Base-by-base conservation (phyloP, 257 asterid species). In the Leonotis leonurus region DNA sequence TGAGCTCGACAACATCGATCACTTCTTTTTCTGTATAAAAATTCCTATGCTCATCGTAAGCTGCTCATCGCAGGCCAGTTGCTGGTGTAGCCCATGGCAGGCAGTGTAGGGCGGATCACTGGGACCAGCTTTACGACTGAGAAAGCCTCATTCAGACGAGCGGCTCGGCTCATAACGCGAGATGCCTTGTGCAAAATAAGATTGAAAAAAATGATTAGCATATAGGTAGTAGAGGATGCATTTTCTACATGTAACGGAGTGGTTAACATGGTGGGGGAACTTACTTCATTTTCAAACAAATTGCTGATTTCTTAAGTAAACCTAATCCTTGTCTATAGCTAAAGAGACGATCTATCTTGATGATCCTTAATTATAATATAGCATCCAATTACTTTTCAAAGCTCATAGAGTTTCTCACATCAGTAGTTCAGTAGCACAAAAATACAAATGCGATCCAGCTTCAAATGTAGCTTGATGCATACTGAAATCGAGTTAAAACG, bases 121-220 rank as follows among this genome's bases (percentile, higher is more conserved):
- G 97, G 97, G 27, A 83, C 95, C 24, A 90, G 81, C 82, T 85
- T 93, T 80, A 89, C 97, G 27, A 83, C 79, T 2, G 96, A 85
- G 83, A 93, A 89, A 29, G 96, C 95, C 79, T 93, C 96, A 16
- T 89, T 89, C 51, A 89, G 82, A 70, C 95, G 96, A 70, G 91
- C 94, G 51, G 96, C 96, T 18, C 87, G 85, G 83, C 85, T 80
- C 88, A 85, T 87, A 72, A 85, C 90, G 87, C 85, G 96, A 69
- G 96, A 85, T 48, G 78, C 81, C 83, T 81, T 86, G 96, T 92
- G 99, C 80, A 70, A 53, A 55, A 62, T 46, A 62, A 67, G 66
- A 24, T 52, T 30, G 5, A 29, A 35, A n/a, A n/a, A 27, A 60
- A n/a, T n/a, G n/a, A n/a, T n/a, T n/a, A 22, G 51, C 48, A 49